These are phyloP conservation scores for Xylaria sp. DNA, from an alignment of 2,329 filamentous ascomycete species.

Conservation along the genomic window DNA sequence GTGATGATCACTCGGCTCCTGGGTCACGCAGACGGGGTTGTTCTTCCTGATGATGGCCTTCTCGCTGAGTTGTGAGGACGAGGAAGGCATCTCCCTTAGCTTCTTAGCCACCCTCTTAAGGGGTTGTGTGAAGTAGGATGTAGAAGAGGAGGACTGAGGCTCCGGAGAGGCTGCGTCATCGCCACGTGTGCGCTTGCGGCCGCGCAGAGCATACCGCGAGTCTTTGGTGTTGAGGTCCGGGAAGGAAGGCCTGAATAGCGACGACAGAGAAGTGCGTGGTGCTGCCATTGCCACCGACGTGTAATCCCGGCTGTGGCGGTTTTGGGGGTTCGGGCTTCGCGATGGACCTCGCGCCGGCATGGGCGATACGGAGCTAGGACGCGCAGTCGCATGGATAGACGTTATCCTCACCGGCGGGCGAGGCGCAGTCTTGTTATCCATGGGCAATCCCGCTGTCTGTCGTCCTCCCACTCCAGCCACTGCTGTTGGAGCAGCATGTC, in stretches of 20 bases:
- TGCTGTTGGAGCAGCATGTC: conserved; percentile 52
- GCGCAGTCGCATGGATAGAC: conserved; percentile 33
- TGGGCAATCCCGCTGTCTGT: conserved; percentile 30
- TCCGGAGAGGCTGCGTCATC: conserved; percentile 35
- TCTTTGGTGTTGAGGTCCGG: conserved; percentile 36
- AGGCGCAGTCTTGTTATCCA: conserved; percentile 36
- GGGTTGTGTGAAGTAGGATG: conserved; percentile 40
- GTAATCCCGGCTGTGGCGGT: conserved; percentile 24
- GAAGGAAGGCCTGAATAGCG: conserved; percentile 29
- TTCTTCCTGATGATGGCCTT: background rate
- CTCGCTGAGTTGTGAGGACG: conserved; percentile 35
- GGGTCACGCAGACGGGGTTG: background rate
- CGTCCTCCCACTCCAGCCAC: background rate
- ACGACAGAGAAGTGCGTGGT: conserved; percentile 25
- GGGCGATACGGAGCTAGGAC: conserved; percentile 14
- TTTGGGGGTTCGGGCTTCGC: conserved; percentile 9
- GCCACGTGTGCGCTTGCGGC: conserved; percentile 61
- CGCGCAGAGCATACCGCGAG: conserved; percentile 49
- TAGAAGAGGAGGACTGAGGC: conserved; percentile 37
- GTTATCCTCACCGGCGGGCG: conserved; percentile 38
- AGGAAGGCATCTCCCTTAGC: conserved; percentile 60
- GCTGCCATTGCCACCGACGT: background rate
- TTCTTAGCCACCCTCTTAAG: conserved; percentile 60
- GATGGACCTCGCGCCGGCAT: background rate
- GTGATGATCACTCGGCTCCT: background rate